These are phyloP conservation scores for Rhododendron ovatum DNA, from an alignment of 148 eudicot species.

Conservation along the genomic window DNA sequence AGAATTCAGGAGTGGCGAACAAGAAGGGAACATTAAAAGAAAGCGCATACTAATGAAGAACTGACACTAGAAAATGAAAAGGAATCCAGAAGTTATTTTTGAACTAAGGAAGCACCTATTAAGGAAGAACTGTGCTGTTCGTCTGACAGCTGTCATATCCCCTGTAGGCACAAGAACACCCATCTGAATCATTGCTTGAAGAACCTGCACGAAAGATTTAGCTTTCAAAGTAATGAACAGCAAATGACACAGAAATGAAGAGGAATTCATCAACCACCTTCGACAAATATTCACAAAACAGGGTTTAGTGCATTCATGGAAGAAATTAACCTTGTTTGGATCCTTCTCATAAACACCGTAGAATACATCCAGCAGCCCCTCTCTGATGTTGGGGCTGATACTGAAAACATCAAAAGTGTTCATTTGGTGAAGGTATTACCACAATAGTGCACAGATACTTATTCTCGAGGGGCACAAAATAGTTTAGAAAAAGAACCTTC, in stretches of 20 bases:
- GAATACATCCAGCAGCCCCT: conserved; percentile 84
- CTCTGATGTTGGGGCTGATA: conserved; percentile 89
- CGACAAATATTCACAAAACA: neutral
- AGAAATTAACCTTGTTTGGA: conserved; percentile 64
- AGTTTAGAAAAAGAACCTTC: conserved; percentile 53
- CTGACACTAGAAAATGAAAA: neutral
- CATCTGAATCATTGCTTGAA: conserved; percentile 95
- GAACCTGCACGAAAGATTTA: conserved; percentile 50
- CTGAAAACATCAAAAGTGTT: conserved; percentile 38
- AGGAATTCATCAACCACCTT: neutral
- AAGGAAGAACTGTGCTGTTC: conserved; percentile 93
- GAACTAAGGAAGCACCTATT: conserved; percentile 53
- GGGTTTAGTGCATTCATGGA: neutral
- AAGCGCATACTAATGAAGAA: neutral
- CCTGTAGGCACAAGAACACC: conserved; percentile 99
- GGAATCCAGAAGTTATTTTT: neutral
- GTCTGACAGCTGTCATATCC: conserved; percentile 92
- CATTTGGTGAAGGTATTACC: neutral
- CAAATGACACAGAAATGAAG: neutral
- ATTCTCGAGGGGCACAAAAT: neutral
- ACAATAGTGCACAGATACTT: neutral
- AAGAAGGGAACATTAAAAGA: neutral
- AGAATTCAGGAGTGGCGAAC: neutral
- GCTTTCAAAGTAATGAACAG: neutral
- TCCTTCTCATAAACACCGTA: conserved; percentile 99